Evolutionary conservation across 2,329 filamentous ascomycete genomes (phyloP).

Genomic region (Drechslerella coelobrocha): DNA sequence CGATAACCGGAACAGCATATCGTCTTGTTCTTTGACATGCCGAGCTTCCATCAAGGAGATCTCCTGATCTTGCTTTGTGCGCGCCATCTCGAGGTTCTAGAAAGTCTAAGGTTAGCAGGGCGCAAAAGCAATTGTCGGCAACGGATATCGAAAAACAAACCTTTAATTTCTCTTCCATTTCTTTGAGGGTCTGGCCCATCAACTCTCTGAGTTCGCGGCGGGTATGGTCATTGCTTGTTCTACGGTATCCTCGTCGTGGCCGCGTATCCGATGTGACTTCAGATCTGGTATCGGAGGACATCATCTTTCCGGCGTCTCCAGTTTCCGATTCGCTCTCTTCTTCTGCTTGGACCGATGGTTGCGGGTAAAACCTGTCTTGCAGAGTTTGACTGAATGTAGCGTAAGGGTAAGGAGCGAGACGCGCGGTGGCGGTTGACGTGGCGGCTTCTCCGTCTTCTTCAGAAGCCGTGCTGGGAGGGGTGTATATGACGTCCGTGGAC

Average conservation of each 20-base stretch:
- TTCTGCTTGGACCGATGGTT: conserved; percentile 22
- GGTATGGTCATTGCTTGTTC: conserved; percentile 48
- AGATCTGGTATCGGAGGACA: conserved; percentile 46
- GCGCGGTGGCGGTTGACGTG: conserved; percentile 22
- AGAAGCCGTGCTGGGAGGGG: conserved; percentile 49
- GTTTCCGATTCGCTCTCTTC: conserved; percentile 39
- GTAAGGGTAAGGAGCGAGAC: conserved; percentile 27
- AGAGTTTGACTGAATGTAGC: conserved; percentile 39
- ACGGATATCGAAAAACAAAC: conserved; percentile 7
- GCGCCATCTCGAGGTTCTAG: conserved; percentile 42
- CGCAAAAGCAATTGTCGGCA: background rate
- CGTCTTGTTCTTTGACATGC: conserved; percentile 46
- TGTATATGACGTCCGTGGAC: conserved; percentile 41
- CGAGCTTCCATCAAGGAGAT: conserved; percentile 36
- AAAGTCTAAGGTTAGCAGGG: conserved; percentile 3
- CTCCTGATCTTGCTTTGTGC: conserved; percentile 43
- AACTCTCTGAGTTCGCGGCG: conserved; percentile 39
- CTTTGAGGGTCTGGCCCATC: conserved; percentile 47
- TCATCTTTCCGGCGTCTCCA: conserved; percentile 30
- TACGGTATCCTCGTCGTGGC: conserved; percentile 39
- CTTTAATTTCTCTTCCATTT: conserved; percentile 41
- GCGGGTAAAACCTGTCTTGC: conserved; percentile 37
- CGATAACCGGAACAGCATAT: conserved; percentile 28
- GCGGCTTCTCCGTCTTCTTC: conserved; percentile 47
- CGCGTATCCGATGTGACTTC: conserved; percentile 41